These are phyloP conservation scores for Ajuga chamaepitys DNA, from an alignment of 257 asterid genomes.

Conservation along the genomic window DNA sequence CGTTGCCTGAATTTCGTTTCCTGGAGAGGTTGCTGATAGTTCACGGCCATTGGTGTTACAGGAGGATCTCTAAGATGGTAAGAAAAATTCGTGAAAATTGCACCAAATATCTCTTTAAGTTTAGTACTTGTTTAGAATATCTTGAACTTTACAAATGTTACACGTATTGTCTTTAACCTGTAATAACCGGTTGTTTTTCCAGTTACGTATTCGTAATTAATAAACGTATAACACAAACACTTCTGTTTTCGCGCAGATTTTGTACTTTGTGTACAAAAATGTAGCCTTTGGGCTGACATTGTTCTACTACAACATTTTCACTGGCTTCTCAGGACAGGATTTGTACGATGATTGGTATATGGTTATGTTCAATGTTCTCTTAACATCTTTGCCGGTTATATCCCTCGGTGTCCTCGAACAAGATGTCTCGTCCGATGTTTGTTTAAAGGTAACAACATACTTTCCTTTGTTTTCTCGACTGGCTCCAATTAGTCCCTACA, in stretches of 20 bases:
- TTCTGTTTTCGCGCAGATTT: slow-evolving; percentile 36
- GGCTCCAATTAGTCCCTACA: too few relatives aligned
- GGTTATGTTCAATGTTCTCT: slow-evolving; percentile 59
- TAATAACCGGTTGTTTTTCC: not conserved
- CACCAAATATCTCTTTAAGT: too few relatives aligned
- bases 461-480: too few relatives aligned
- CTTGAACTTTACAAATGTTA: too few relatives aligned
- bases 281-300: slow-evolving; percentile 57
- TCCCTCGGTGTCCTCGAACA: slow-evolving; percentile 66
- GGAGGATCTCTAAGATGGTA: slow-evolving; percentile 60
- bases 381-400: slow-evolving; percentile 68
- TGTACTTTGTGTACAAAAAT: slow-evolving; percentile 63
- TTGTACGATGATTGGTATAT: slow-evolving; percentile 66
- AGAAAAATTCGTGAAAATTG: too few relatives aligned
- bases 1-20: slow-evolving; percentile 53
- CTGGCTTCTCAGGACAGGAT: slow-evolving; percentile 48
- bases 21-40: slow-evolving; percentile 51
- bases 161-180: too few relatives aligned
- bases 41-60: slow-evolving; percentile 69
- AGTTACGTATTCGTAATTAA: not conserved
- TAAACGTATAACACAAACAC: too few relatives aligned
- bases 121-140: too few relatives aligned
- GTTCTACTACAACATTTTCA: slow-evolving; percentile 52
- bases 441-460: slow-evolving; percentile 68
- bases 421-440: slow-evolving; percentile 54